phyloP scores from a whole-genome alignment of 805 yeast species.

The Yarrowia alimentaria region DNA sequence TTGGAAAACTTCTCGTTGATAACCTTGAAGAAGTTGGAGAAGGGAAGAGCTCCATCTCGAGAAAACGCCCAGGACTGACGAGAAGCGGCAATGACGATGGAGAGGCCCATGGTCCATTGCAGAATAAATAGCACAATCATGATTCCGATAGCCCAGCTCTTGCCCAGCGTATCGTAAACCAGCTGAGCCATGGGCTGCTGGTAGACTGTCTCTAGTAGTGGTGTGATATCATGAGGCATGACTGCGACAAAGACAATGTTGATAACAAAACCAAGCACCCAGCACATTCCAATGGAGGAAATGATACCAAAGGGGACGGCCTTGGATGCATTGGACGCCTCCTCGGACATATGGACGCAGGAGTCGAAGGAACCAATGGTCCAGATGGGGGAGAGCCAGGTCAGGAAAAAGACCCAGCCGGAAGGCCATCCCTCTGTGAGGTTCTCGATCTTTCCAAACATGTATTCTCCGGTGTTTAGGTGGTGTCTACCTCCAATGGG shows the following conservation, averaged over 20 bases:
- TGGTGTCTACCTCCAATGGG: constrained; percentile 34
- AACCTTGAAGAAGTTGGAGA: constrained; percentile 53
- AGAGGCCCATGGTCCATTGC: constrained; percentile 65
- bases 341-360: constrained; percentile 71
- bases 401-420: constrained; percentile 55
- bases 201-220: constrained; percentile 46
- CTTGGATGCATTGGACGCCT: constrained; percentile 50
- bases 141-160: constrained; percentile 61
- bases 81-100: constrained; percentile 60
- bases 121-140: constrained; percentile 58
- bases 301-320: constrained; percentile 67
- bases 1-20: constrained; percentile 56
- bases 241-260: constrained; percentile 55
- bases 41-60: constrained; percentile 73
- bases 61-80: constrained; percentile 73
- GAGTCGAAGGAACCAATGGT: constrained; percentile 67
- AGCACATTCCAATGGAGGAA: constrained; percentile 55
- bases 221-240: constrained; percentile 46
- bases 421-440: constrained; percentile 51
- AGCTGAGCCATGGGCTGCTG: constrained; percentile 69
- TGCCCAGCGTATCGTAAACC: constrained; percentile 59
- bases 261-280: constrained; percentile 57
- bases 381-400: constrained; percentile 71
- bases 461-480: constrained; percentile 52
- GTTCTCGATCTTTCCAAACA: constrained; percentile 55